Conservation (phyloP, 208 protist species). For the Trypanosoma brucei region DNA sequence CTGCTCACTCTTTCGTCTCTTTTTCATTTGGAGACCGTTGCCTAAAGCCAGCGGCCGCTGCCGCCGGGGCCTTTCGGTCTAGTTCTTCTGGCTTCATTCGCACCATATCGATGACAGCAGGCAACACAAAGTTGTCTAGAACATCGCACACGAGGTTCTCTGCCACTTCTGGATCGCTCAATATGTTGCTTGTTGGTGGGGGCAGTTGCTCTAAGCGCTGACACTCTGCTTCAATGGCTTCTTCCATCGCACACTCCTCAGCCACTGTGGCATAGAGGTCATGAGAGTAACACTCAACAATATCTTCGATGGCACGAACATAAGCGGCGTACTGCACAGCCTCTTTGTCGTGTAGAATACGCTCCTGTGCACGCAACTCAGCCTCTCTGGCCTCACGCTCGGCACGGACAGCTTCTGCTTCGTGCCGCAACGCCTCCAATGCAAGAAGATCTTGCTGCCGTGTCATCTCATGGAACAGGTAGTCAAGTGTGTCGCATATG, state of each 20-base stretch:
- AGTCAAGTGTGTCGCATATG: constrained; percentile 79
- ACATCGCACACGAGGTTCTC: constrained; percentile 74
- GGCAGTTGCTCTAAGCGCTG: constrained; percentile 38
- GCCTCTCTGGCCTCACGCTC: constrained; percentile 79
- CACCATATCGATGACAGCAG: constrained; percentile 59
- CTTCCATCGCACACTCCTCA: constrained; percentile 57
- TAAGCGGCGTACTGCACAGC: constrained; percentile 69
- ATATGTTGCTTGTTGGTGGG: constrained; percentile 16
- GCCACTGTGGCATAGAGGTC: constrained; percentile 38
- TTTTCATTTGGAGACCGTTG: constrained; percentile 7
- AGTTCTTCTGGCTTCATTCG: constrained; percentile 26
- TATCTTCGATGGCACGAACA: constrained; percentile 52
- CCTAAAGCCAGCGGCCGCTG: constrained; percentile 33
- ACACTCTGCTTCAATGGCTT: constrained; percentile 51
- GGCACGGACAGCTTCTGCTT: constrained; percentile 65
- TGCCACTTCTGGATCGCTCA: constrained; percentile 19
- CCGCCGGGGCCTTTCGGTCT: constrained; percentile 49
- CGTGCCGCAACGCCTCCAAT: constrained; percentile 45
- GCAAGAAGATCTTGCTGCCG: constrained; percentile 68
- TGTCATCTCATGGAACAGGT: constrained; percentile 77
- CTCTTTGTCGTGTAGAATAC: constrained; percentile 62
- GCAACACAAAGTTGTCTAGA: constrained; percentile 73
- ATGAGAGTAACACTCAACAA: constrained; percentile 64
- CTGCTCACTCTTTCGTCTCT: neutral
- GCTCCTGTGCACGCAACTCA: constrained; percentile 53